phyloP scores from a whole-genome alignment of 164 flowering plant species.

The Chimonanthus salicifolius region DNA sequence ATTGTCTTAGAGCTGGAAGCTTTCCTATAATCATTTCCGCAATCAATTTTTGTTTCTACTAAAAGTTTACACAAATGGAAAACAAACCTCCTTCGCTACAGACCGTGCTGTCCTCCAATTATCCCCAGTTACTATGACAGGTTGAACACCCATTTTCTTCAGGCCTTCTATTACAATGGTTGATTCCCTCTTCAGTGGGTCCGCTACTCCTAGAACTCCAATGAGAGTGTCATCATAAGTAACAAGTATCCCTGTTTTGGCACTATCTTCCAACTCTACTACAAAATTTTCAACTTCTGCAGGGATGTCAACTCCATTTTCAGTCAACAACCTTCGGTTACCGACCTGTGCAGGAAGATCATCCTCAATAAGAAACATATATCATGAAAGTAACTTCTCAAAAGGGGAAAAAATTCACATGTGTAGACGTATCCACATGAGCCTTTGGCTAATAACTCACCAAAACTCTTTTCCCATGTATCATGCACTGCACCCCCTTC shows the following conservation, averaged over 20 bases:
- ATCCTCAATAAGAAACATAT: conserved; percentile 6
- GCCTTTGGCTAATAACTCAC: conserved; percentile 34
- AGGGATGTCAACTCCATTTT: conserved; percentile 55
- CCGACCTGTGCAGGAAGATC: conserved; percentile 61
- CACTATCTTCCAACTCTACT: conserved; percentile 85
- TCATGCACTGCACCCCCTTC: conserved; percentile 72
- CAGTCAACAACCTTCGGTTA: conserved; percentile 74
- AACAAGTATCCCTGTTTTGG: conserved; percentile 86
- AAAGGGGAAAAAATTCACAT: neutral
- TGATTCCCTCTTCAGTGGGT: conserved; percentile 93
- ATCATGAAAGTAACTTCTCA: neutral
- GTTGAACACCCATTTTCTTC: conserved; percentile 75
- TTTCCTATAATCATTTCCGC: neutral
- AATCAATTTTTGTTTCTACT: neutral
- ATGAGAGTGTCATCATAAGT: conserved; percentile 44
- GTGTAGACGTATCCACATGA: neutral
- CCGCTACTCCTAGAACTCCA: conserved; percentile 91
- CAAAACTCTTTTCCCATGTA: conserved; percentile 57
- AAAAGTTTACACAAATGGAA: neutral
- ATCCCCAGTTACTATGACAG: conserved; percentile 98
- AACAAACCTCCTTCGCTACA: conserved; percentile 87
- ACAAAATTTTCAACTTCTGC: conserved; percentile 54
- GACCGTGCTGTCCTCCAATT: conserved; percentile 94
- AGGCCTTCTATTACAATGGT: conserved; percentile 87
- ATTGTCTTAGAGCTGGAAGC: too few relatives aligned